These are phyloP conservation scores for Sclerotinia trifoliorum DNA, from an alignment of 2,329 filamentous ascomycete species.

Conservation along the genomic window DNA sequence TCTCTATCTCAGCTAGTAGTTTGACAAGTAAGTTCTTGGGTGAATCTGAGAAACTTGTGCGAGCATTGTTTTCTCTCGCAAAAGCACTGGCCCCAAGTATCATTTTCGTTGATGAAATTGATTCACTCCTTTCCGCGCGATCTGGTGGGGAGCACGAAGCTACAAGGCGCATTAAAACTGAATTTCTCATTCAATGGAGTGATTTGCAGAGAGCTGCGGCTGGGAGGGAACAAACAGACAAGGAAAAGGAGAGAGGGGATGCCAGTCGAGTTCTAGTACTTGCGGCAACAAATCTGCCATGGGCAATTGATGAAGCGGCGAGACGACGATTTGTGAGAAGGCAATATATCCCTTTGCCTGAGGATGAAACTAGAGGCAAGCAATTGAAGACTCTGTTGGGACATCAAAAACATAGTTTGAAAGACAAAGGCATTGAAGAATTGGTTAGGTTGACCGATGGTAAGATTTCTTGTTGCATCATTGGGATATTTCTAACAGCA, in stretches of 20 bases:
- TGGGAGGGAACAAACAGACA: conserved; percentile 68
- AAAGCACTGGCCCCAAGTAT: conserved; percentile 89
- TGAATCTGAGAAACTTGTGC: conserved; percentile 93
- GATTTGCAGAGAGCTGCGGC: conserved; percentile 90
- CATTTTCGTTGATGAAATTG: conserved; percentile 98
- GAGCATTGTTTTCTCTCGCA: conserved; percentile 86
- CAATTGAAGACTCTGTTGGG: conserved; percentile 79
- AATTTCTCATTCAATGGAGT: conserved; percentile 97
- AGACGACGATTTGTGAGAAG: conserved; percentile 84
- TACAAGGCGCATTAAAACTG: conserved; percentile 90
- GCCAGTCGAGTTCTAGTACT: conserved; percentile 87
- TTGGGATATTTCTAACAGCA: conserved; percentile 25
- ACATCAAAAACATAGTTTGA: conserved; percentile 71
- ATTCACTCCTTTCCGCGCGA: conserved; percentile 83
- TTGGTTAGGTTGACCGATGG: conserved; percentile 77
- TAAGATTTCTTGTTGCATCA: conserved; percentile 24
- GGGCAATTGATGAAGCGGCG: conserved; percentile 97
- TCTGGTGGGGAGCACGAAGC: conserved; percentile 90
- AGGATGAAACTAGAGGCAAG: conserved; percentile 73
- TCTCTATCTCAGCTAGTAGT: conserved; percentile 92
- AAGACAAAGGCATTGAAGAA: conserved; percentile 65
- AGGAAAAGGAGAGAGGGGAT: conserved; percentile 71
- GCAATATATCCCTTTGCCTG: conserved; percentile 94
- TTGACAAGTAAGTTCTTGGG: conserved; percentile 95
- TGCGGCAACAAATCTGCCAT: conserved; percentile 92